Evolutionary conservation across 345 rosid genomes (phyloP), one percentile per base, ranked within the genome.

Genomic region (Populus euphratica): DNA sequence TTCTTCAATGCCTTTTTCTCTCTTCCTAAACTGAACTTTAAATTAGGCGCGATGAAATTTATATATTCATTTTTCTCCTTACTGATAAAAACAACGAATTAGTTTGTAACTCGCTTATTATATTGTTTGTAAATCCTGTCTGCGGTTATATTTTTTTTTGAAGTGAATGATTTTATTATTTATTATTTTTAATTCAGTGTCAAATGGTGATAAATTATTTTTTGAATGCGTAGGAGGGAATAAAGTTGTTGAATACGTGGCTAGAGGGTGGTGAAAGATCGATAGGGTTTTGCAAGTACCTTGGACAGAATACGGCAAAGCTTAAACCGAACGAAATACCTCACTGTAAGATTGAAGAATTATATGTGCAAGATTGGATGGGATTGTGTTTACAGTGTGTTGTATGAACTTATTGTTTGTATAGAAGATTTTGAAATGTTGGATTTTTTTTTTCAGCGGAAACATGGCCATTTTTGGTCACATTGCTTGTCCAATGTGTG

Each of bases 401-500:
- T 70, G 41, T 14, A 12, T 2, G 6, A 12, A 63, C 23, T 20
- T 8, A 65, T 71, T 65, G n/a, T 65, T 44, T 31, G 4, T 33
- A 67, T 23, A 52, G 64, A 65, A 68, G 12, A 38, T 18, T 8
- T 52, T 81, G 56, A 76, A 76, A 27, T 62, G 8, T 49, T 72
- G 76, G 41, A 52, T 76, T 86, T 77, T 80, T 79, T 66, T 66
- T 39, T 85, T 87, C 94, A 93, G 98, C 92, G 77, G 99, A 93
- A 78, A 89, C 97, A 14, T 94, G 98, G 97, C 97, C 97, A 1
- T 94, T 88, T 86, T 81, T 94, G 36, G 74, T 90, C 47, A 84
- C 86, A 71, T 81, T 90, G 85, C 95, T 94, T 44, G 77, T 85
- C 43, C 90, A 84, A 50, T 90, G 98, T 74, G 94, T 93, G 50